Percentiles rank a stretch among this genome's conserved stretches.
These are phyloP conservation scores for Colletotrichum eremochloae DNA, from an alignment of 2,329 filamentous ascomycete genomes.

Conservation along the genomic window DNA sequence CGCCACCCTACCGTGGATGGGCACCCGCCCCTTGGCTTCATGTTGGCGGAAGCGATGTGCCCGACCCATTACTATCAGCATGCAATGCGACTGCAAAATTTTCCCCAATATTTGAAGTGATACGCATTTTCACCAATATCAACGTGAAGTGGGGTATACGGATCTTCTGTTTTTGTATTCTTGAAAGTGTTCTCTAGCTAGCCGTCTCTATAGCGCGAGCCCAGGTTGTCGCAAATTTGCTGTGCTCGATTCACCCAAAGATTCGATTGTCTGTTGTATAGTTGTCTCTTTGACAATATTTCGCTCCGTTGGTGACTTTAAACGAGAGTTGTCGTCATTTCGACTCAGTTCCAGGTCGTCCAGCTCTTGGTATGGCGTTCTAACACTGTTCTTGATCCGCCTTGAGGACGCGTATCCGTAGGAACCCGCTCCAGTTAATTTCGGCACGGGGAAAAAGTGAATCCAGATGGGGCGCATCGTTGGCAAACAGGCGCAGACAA, in stretches of 20 bases:
- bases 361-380: slow-evolving; percentile 32
- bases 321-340: slow-evolving; percentile 4
- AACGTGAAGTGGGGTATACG: no score
- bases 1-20: no score
- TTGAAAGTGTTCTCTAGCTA: no score
- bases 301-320: slow-evolving; percentile 1
- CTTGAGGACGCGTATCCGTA: slow-evolving; percentile 34
- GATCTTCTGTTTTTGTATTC: background rate
- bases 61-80: no score
- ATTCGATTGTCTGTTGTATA: slow-evolving; percentile 35
- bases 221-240: slow-evolving; percentile 15
- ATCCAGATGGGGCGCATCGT: slow-evolving; percentile 51
- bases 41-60: no score
- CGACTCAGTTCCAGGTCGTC: slow-evolving; percentile 35
- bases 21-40: no score
- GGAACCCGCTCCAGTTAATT: slow-evolving; percentile 11
- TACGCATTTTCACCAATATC: no score
- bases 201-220: background rate
- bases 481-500: slow-evolving; percentile 56
- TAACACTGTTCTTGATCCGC: slow-evolving; percentile 24
- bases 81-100: no score
- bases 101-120: no score
- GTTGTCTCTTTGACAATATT: slow-evolving; percentile 32
- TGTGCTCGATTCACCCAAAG: slow-evolving; percentile 31
- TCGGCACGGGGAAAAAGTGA: slow-evolving; percentile 37